These are phyloP conservation scores for Pythium dissotocum DNA, from an alignment of 352 stramenopile species.

Conservation along the genomic window DNA sequence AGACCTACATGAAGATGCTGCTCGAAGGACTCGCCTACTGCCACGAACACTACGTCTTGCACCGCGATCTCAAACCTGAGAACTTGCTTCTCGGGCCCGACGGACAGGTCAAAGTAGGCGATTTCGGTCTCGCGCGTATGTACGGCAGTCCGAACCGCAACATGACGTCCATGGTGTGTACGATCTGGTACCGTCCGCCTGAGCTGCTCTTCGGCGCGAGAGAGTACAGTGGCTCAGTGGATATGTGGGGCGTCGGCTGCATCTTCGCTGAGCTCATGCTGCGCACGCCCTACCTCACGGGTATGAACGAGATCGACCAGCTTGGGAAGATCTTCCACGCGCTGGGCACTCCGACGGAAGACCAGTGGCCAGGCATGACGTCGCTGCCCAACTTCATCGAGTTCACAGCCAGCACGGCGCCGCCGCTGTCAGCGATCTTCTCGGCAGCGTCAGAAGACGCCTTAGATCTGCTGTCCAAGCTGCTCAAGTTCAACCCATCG, in stretches of 20 bases:
- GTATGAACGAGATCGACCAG: constrained; percentile 82
- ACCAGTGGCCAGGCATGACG: constrained; percentile 74
- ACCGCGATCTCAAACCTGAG: constrained; percentile 88
- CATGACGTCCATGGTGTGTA: constrained; percentile 90
- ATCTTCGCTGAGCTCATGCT: constrained; percentile 89
- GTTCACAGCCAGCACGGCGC: constrained; percentile 70
- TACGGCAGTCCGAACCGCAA: constrained; percentile 85
- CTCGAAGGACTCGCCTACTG: constrained; percentile 76
- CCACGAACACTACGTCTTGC: constrained; percentile 81
- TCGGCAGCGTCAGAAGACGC: constrained; percentile 74
- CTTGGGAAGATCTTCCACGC: constrained; percentile 89
- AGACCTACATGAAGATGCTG: constrained; percentile 89
- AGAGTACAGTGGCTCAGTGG: constrained; percentile 85
- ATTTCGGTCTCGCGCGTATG: constrained; percentile 87
- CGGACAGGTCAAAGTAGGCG: constrained; percentile 82
- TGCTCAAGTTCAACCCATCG: constrained; percentile 78
- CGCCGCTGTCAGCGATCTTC: constrained; percentile 69
- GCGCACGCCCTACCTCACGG: constrained; percentile 75
- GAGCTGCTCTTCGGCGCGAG: constrained; percentile 86
- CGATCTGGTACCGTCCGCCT: constrained; percentile 86
- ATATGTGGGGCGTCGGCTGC: constrained; percentile 89
- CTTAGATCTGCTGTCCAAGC: constrained; percentile 67
- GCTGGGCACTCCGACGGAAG: constrained; percentile 78
- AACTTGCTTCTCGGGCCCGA: constrained; percentile 85
- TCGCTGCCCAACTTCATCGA: constrained; percentile 80